phyloP scores from a whole-genome alignment of 2,329 filamentous ascomycete genomes.

The Scytalidium lignicola region DNA sequence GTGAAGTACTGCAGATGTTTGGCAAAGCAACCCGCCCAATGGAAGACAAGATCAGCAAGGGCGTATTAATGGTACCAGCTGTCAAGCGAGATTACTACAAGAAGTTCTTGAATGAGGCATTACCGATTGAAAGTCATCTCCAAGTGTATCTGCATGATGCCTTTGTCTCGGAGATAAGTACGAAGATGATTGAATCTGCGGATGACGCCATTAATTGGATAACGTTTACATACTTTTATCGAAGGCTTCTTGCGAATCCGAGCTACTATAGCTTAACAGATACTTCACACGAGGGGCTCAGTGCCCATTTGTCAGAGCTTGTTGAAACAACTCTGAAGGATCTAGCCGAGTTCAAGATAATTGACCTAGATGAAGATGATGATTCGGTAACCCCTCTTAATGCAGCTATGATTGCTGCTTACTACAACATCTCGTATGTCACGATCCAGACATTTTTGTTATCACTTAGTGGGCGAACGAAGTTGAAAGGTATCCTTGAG shows the following conservation, averaged over 20 bases:
- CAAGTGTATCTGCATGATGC: slow-evolving; percentile 90
- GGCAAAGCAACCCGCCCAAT: slow-evolving; percentile 81
- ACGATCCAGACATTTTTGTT: slow-evolving; percentile 98
- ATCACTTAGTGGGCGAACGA: slow-evolving; percentile 81
- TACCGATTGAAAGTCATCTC: slow-evolving; percentile 92
- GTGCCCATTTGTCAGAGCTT: slow-evolving; percentile 86
- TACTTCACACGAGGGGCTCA: slow-evolving; percentile 88
- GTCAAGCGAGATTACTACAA: slow-evolving; percentile 98
- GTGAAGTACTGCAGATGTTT: slow-evolving; percentile 96
- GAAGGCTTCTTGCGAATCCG: slow-evolving; percentile 87
- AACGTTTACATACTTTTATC: slow-evolving; percentile 98
- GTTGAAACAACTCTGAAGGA: slow-evolving; percentile 92
- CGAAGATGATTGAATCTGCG: slow-evolving; percentile 88
- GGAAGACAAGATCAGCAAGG: slow-evolving; percentile 74
- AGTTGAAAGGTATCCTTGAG: slow-evolving; percentile 94
- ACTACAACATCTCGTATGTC: slow-evolving; percentile 99
- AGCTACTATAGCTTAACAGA: slow-evolving; percentile 91
- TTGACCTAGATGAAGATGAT: slow-evolving; percentile 92
- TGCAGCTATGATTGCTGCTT: slow-evolving; percentile 94
- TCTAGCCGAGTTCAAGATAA: slow-evolving; percentile 86
- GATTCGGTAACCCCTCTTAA: slow-evolving; percentile 86
- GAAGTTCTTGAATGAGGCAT: slow-evolving; percentile 94
- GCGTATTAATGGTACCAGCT: slow-evolving; percentile 92
- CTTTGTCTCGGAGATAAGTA: slow-evolving; percentile 95
- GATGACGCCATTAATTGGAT: slow-evolving; percentile 98